Percentiles rank a stretch among this genome's conserved stretches.
These are phyloP conservation scores for Aquilaria yunnanensis DNA, from an alignment of 345 rosid species.

Conservation along the genomic window DNA sequence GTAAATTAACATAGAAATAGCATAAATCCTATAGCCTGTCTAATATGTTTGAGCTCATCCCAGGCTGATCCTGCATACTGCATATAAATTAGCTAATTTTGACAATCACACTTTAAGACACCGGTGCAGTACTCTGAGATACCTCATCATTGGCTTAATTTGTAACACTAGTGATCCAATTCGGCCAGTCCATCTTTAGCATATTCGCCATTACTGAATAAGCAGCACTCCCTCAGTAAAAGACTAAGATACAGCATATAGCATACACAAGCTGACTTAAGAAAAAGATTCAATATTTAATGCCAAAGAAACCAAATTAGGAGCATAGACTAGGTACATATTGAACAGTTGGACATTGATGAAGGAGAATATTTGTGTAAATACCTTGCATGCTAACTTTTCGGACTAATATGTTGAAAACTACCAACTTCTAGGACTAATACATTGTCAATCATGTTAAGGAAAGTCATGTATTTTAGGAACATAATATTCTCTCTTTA, in stretches of 20 bases:
- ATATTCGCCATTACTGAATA: constrained; percentile 93
- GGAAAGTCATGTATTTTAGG: too few relatives aligned
- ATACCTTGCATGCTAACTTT: constrained; percentile 71
- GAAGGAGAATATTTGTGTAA: constrained; percentile 93
- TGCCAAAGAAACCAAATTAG: not conserved
- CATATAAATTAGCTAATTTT: not conserved
- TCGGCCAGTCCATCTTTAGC: constrained; percentile 91
- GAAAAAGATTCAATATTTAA: not conserved
- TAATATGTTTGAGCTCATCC: constrained; percentile 92
- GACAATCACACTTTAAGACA: too few relatives aligned
- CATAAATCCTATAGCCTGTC: constrained; percentile 96
- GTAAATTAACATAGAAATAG: constrained; percentile 24
- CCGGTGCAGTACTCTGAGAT: constrained; percentile 1
- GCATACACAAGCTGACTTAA: not conserved
- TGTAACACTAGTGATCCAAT: constrained; percentile 91
- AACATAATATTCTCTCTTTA: too few relatives aligned
- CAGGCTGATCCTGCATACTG: constrained; percentile 95
- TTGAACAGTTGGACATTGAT: constrained; percentile 94
- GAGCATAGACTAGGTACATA: constrained; percentile 38
- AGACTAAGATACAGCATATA: constrained; percentile 37
- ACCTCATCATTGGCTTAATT: constrained; percentile 85
- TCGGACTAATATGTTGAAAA: too few relatives aligned
- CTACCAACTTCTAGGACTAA: too few relatives aligned
- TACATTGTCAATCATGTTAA: too few relatives aligned
- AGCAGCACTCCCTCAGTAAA: constrained; percentile 83